Percentiles rank a stretch among this genome's conserved stretches.
These are phyloP conservation scores for Leccinum pachyderme DNA, from an alignment of 1,284 basidiomycete species.

Conservation along the genomic window DNA sequence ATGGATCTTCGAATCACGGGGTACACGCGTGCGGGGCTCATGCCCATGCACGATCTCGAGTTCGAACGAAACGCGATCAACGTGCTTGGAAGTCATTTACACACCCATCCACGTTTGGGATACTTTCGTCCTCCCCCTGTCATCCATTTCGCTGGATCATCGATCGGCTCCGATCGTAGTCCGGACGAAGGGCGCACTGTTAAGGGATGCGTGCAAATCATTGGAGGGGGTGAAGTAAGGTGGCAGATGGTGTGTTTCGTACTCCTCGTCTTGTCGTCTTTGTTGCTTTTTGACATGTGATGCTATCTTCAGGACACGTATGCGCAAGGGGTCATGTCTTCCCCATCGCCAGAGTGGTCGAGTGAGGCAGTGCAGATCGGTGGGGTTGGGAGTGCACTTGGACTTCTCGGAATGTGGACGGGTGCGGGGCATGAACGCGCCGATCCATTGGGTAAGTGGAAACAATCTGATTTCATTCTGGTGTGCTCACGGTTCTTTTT, in stretches of 20 bases:
- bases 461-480: not conserved
- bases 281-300: constrained; percentile 4
- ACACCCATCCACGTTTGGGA: not conserved
- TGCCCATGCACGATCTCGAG: constrained; percentile 28
- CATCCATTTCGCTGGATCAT: constrained; percentile 49
- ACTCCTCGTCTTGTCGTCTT: not conserved
- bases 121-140: constrained; percentile 41
- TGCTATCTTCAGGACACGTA: constrained; percentile 26
- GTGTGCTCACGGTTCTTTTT: constrained; percentile 2
- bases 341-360: constrained; percentile 43
- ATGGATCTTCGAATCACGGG: constrained; percentile 45
- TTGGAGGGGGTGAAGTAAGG: constrained; percentile 48
- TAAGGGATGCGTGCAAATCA: constrained; percentile 48
- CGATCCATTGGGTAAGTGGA: constrained; percentile 47
- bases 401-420: constrained; percentile 60
- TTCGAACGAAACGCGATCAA: not conserved
- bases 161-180: constrained; percentile 39
- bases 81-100: not conserved
- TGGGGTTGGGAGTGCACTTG: constrained; percentile 48
- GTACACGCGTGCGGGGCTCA: constrained; percentile 40
- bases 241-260: constrained; percentile 50
- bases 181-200: constrained; percentile 33
- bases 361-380: constrained; percentile 59
- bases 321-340: constrained; percentile 18
- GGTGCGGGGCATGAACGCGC: constrained; percentile 47